Percentiles rank a stretch among this genome's conserved stretches.
Conservation (phyloP, 1,284 basidiomycete species). For the Cutaneotrichosporon curvatum region DNA sequence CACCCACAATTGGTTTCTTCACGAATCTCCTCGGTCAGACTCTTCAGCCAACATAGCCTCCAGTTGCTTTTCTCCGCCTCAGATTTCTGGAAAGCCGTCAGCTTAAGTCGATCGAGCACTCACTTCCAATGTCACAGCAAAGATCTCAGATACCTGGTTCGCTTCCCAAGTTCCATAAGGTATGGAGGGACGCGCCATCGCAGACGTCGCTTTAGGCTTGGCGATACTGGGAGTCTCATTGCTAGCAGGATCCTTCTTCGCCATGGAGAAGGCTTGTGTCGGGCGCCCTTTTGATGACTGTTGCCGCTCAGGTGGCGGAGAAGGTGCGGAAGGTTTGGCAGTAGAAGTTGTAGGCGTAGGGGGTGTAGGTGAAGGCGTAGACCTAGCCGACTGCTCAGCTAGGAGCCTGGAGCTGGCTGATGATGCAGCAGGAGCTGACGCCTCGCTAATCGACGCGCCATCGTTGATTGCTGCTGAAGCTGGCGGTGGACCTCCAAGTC, state of each 20-base stretch:
- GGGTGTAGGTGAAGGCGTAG: too few relatives aligned
- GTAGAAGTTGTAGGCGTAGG: too few relatives aligned
- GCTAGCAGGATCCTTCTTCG: too few relatives aligned
- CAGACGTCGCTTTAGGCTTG: background rate
- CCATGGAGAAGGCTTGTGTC: too few relatives aligned
- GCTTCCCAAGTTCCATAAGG: conserved; percentile 68
- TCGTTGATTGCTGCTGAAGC: conserved; percentile 22
- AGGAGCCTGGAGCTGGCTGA: too few relatives aligned
- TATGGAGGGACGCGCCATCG: conserved; percentile 1
- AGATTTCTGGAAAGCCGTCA: conserved; percentile 54
- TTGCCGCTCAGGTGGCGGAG: too few relatives aligned
- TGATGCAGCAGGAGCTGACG: too few relatives aligned
- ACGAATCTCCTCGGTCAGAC: conserved; percentile 62
- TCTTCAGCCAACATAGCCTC: conserved; percentile 76
- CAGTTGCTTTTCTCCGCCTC: conserved; percentile 64
- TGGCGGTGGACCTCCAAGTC: conserved; percentile 51
- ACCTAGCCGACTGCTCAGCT: too few relatives aligned
- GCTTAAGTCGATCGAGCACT: conserved; percentile 28
- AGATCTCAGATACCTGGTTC: conserved; percentile 58
- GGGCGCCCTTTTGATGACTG: too few relatives aligned
- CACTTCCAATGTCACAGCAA: conserved; percentile 75
- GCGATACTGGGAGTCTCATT: too few relatives aligned
- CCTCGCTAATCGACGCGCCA: too few relatives aligned
- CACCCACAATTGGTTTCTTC: conserved; percentile 58
- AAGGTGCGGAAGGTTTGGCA: too few relatives aligned